A percentile compares a stretch with the other conserved stretches of the same genome.
Evolutionary conservation across 495 filamentous ascomycete species (phyloP).

Genomic region (Penicillium arizonense): DNA sequence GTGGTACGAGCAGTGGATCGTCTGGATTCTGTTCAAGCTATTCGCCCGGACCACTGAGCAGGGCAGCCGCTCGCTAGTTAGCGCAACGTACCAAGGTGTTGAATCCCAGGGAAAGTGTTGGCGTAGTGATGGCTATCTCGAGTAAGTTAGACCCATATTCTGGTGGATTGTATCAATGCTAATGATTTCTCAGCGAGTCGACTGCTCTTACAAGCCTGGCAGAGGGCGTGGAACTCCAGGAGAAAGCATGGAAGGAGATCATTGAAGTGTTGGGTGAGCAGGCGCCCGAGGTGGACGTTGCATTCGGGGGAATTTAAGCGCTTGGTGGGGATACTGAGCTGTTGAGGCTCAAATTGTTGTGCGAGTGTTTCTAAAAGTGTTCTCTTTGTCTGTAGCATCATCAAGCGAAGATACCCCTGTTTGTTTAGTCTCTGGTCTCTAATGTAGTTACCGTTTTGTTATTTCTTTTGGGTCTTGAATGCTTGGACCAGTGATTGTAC

Average conservation of each 20-base stretch:
- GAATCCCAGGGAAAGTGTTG: conserved; percentile 53
- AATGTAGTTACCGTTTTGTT: too few species aligned
- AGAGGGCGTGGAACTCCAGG: conserved; percentile 35
- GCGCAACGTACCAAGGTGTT: conserved; percentile 43
- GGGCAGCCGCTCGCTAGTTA: conserved; percentile 51
- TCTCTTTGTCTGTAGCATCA: too few species aligned
- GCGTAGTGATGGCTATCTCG: conserved; percentile 45
- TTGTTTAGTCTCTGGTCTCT: too few species aligned
- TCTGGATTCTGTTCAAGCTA: conserved; percentile 36
- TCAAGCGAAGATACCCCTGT: too few species aligned
- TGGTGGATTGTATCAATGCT: conserved; percentile 3
- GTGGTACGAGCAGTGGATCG: conserved; percentile 35
- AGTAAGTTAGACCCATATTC: conserved; percentile 27
- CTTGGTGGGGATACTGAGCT: too few species aligned
- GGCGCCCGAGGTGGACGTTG: conserved; percentile 17
- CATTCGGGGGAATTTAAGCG: too few species aligned
- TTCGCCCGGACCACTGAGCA: conserved; percentile 50
- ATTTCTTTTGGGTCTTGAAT: too few species aligned
- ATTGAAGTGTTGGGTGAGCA: conserved; percentile 29
- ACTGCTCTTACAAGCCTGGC: conserved; percentile 30
- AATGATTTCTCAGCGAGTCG: conserved; percentile 32
- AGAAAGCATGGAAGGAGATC: conserved; percentile 43
- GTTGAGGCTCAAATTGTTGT: too few species aligned
- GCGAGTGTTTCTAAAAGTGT: too few species aligned
- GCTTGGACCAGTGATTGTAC: too few species aligned